Evolutionary conservation across 2,329 filamentous ascomycete genomes (phyloP).

Genomic region (Exophiala dermatitidis): DNA sequence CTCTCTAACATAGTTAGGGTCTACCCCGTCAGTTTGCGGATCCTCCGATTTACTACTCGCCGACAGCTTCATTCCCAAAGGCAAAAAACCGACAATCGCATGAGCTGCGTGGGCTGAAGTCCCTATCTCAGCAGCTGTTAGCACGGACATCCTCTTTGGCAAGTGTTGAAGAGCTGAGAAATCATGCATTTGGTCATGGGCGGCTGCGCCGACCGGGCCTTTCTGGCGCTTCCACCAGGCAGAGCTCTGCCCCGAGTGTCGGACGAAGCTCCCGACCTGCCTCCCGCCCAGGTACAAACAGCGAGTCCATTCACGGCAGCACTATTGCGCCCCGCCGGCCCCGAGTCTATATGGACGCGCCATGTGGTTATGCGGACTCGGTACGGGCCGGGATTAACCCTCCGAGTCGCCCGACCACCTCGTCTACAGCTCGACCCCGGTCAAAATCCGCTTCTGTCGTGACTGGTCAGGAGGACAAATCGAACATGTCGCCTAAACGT

Average conservation of each 20-base stretch:
- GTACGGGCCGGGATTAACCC: not conserved
- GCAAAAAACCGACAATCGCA: conserved; percentile 11
- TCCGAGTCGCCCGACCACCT: conserved; percentile 4
- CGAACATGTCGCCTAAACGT: not conserved
- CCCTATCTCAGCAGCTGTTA: not conserved
- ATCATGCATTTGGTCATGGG: conserved; percentile 10
- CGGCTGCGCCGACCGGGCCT: conserved; percentile 12
- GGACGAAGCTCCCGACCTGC: conserved; percentile 12
- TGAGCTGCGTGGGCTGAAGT: conserved; percentile 4
- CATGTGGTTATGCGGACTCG: conserved; percentile 2
- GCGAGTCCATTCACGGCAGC: conserved; percentile 8
- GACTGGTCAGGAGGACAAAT: not conserved
- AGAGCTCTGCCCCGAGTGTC: conserved; percentile 13
- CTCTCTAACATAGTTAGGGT: conserved; percentile 3
- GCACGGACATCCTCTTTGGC: conserved; percentile 10
- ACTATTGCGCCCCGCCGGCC: conserved; percentile 1
- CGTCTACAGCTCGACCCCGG: conserved; percentile 7
- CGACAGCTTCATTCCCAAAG: conserved; percentile 7
- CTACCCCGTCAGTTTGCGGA: conserved; percentile 9
- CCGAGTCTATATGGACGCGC: conserved; percentile 11
- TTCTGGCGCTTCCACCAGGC: conserved; percentile 9
- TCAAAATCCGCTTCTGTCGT: conserved; percentile 1
- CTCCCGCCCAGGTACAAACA: conserved; percentile 9
- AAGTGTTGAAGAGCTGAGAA: conserved; percentile 17
- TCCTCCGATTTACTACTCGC: conserved; percentile 6